Evolutionary conservation across 768 basidiomycete genomes (phyloP).

Genomic region (Russula emetica): DNA sequence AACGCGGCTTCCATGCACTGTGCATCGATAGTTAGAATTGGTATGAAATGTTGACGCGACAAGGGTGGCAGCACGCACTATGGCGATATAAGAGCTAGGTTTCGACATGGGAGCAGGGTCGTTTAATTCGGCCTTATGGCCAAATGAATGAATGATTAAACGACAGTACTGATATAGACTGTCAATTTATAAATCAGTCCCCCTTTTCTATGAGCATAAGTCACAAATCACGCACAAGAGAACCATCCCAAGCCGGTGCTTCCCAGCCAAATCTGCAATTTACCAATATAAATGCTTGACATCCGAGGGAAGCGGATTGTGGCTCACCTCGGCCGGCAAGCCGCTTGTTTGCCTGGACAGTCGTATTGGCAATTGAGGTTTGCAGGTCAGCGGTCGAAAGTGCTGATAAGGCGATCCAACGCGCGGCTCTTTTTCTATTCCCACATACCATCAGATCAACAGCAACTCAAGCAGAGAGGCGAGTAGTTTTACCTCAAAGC

Average conservation of each 20-base stretch:
- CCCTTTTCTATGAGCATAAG: not conserved
- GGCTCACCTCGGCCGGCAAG: conserved; percentile 13
- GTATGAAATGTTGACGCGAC: not conserved
- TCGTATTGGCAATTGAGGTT: conserved; percentile 23
- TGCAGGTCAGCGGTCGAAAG: conserved; percentile 12
- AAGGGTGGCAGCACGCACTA: conserved; percentile 5
- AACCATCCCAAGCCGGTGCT: conserved; percentile 22
- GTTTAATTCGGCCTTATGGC: conserved; percentile 17
- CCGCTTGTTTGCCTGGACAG: conserved; percentile 6
- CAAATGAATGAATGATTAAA: conserved; percentile 25
- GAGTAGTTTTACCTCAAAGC: not conserved
- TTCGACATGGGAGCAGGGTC: conserved; percentile 2
- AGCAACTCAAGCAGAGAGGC: too few species aligned
- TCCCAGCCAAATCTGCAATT: conserved; percentile 15
- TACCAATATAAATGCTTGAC: not conserved
- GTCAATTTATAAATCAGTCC: not conserved
- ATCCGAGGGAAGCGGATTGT: not conserved
- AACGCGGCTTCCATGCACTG: conserved; percentile 25
- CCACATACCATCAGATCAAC: not conserved
- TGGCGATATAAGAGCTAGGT: conserved; percentile 16
- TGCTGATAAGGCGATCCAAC: conserved; percentile 16
- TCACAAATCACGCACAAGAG: conserved; percentile 19
- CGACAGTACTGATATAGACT: conserved; percentile 27
- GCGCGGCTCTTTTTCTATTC: conserved; percentile 19
- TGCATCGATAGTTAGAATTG: not conserved